Percentiles rank a stretch among this genome's conserved stretches.
phyloP scores from a whole-genome alignment of 805 yeast genomes.

The Candida vartiovaarae region DNA sequence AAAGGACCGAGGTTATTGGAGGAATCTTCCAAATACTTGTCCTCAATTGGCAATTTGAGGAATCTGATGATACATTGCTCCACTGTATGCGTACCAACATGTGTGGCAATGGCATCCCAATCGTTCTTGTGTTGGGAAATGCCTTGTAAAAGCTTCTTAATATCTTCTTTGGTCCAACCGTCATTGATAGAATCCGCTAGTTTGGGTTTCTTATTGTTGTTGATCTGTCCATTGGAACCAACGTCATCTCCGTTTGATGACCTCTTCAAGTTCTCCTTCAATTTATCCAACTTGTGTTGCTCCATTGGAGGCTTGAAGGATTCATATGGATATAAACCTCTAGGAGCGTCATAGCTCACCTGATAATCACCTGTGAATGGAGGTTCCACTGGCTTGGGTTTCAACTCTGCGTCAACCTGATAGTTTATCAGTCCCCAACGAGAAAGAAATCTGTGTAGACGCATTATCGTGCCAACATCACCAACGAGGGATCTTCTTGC shows the following conservation, averaged over 20 bases:
- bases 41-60: constrained; percentile 76
- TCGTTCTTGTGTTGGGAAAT: constrained; percentile 58
- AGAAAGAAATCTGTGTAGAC: constrained; percentile 75
- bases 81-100: constrained; percentile 61
- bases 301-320: constrained; percentile 61
- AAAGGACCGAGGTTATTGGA: constrained; percentile 52
- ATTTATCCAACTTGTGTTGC: constrained; percentile 33
- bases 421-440: constrained; percentile 94
- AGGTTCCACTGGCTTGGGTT: constrained; percentile 63
- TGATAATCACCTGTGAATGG: constrained; percentile 73
- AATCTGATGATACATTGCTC: constrained; percentile 79
- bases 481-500: constrained; percentile 86
- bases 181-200: constrained; percentile 30
- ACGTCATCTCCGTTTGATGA: no score
- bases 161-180: constrained; percentile 64
- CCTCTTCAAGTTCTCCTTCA: constrained; percentile 27
- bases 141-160: constrained; percentile 55
- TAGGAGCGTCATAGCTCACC: constrained; percentile 78
- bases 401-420: constrained; percentile 75
- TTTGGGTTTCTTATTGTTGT: constrained; percentile 27
- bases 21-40: constrained; percentile 46
- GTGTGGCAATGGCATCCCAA: constrained; percentile 71
- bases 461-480: constrained; percentile 82
- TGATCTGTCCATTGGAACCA: constrained; percentile 11
- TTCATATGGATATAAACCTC: constrained; percentile 89